These are phyloP conservation scores for Dalbergia cultrata DNA, from an alignment of 306 rosid species.

Conservation along the genomic window DNA sequence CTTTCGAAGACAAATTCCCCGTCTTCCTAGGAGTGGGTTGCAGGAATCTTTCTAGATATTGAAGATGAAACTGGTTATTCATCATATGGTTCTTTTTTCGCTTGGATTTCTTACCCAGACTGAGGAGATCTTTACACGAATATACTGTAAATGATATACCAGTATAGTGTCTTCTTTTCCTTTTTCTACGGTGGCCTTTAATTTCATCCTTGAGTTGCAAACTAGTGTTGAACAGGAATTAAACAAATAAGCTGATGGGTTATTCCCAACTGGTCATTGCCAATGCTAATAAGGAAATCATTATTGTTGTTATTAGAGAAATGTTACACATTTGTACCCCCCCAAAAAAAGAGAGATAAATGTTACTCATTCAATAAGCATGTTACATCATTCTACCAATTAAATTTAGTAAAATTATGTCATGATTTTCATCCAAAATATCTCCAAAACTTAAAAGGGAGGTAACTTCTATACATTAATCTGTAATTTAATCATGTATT, in stretches of 20 bases:
- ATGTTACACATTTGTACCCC: too few relatives aligned
- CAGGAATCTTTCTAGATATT: slow-evolving; percentile 42
- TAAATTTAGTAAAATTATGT: too few relatives aligned
- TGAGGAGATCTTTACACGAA: background rate
- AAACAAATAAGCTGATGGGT: background rate
- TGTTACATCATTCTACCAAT: too few relatives aligned
- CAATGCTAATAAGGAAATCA: background rate
- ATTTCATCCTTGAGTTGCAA: background rate
- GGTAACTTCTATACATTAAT: too few relatives aligned
- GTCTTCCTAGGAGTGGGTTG: slow-evolving; percentile 28
- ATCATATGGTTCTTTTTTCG: background rate
- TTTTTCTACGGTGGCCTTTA: background rate
- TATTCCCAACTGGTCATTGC: background rate
- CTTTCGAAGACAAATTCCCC: background rate
- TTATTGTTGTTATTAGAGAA: background rate
- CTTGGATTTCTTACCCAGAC: slow-evolving; percentile 7
- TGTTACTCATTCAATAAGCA: too few relatives aligned
- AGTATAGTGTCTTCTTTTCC: background rate
- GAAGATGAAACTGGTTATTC: slow-evolving; percentile 31
- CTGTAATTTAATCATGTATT: too few relatives aligned
- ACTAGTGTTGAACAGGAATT: too few relatives aligned
- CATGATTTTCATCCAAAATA: too few relatives aligned
- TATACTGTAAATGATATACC: slow-evolving; percentile 37
- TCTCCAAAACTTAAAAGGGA: too few relatives aligned
- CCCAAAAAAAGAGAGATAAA: too few relatives aligned